Conservation (phyloP, 805 yeast species). For the Cyberlindnera xishuangbannaensis region DNA sequence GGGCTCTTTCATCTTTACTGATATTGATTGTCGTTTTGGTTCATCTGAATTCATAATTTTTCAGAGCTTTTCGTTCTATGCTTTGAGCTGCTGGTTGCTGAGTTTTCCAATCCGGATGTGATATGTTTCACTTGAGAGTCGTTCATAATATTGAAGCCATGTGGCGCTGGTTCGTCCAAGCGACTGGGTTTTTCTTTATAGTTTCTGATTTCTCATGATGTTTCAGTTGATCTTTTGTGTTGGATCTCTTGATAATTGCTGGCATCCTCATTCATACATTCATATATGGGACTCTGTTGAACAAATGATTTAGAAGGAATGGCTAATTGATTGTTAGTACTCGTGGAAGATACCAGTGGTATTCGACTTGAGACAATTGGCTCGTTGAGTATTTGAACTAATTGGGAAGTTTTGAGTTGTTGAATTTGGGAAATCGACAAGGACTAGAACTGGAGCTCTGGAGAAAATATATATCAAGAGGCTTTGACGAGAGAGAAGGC, state of each 20-base stretch:
- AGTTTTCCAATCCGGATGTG: background rate
- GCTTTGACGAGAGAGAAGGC: no score
- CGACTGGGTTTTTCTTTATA: slow-evolving; percentile 19
- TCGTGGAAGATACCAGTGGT: no score
- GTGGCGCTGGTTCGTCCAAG: slow-evolving; percentile 24
- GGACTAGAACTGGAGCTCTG: no score
- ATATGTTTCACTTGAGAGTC: background rate
- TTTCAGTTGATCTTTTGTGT: background rate
- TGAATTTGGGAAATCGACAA: no score
- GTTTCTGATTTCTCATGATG: background rate
- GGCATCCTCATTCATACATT: no score
- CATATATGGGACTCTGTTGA: no score
- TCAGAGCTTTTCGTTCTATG: background rate
- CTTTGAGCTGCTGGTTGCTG: background rate
- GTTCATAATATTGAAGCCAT: slow-evolving; percentile 8
- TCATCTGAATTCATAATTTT: background rate
- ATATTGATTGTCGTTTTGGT: background rate
- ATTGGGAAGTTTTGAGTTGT: no score
- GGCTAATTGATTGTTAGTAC: no score
- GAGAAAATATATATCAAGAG: no score
- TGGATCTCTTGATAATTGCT: background rate
- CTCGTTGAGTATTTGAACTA: slow-evolving; percentile 15
- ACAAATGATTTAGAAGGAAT: no score
- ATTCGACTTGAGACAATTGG: slow-evolving; percentile 21
- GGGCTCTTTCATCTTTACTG: background rate